A percentile compares a stretch with the other conserved stretches of the same genome.
phyloP scores from a whole-genome alignment of 192 early-diverging fungal genomes.

The Coemansia sp. region DNA sequence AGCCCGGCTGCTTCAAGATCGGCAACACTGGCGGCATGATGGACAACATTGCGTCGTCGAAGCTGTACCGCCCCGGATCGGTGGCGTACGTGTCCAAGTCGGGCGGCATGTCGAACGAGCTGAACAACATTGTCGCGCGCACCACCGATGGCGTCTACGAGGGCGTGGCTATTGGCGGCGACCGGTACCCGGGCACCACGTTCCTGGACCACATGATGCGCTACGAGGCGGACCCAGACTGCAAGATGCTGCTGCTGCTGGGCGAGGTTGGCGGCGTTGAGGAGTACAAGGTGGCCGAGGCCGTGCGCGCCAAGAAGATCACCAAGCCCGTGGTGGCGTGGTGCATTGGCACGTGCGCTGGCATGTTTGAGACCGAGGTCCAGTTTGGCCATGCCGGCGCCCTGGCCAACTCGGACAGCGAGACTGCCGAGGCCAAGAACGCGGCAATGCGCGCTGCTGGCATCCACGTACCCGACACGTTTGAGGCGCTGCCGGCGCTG shows the following conservation, averaged over 20 bases:
- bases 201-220: constrained; percentile 98
- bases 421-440: constrained; percentile 98
- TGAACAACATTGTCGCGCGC: constrained; percentile 98
- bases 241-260: constrained; percentile 92
- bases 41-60: constrained; percentile 98
- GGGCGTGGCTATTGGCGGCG: constrained; percentile 97
- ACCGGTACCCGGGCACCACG: constrained; percentile 96
- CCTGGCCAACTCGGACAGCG: constrained; percentile 90
- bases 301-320: constrained; percentile 82
- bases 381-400: constrained; percentile 99
- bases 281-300: constrained; percentile 92
- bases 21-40: constrained; percentile 99
- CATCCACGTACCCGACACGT: constrained; percentile 90
- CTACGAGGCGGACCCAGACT: constrained; percentile 87
- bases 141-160: constrained; percentile 97
- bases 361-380: constrained; percentile 98
- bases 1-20: constrained; percentile 99
- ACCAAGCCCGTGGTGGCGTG: constrained; percentile 99
- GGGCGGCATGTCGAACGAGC: constrained; percentile 99
- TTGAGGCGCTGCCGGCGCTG: constrained; percentile 86
- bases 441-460: constrained; percentile 77
- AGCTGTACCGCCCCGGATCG: constrained; percentile 94
- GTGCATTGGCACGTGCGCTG: constrained; percentile 99
- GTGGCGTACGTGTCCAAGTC: constrained; percentile 98
- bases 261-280: constrained; percentile 98